Evolutionary conservation across 345 rosid species (phyloP), one percentile per base, ranked within the genome.

Genomic region (Ailanthus altissimus): DNA sequence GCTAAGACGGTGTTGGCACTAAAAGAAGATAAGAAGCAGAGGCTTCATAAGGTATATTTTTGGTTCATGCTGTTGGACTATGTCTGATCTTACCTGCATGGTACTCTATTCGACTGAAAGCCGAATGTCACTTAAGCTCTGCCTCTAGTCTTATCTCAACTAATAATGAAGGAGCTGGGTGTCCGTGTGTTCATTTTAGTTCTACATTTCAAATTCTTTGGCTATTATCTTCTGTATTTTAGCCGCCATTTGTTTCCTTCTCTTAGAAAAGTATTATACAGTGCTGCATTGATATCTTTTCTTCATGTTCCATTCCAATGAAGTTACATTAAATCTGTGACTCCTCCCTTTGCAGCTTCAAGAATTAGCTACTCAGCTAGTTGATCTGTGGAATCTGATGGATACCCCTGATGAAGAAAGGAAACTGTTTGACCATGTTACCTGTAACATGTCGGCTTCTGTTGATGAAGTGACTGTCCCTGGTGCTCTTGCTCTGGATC

Each of bases 361-460:
- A 91, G 98, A 97, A 83, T 89, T 92, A 47, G 93, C 96, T 54
- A 84, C 88, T 74, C 97, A 92, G 82, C 84, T 97, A 61, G 82
- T 83, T 85, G 99, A 97, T 76, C 90, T 94, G 47, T 97, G 99
- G 99, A 94, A 94, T 83, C 89, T 94, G 83, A 94, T 97, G 99
- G 99, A 97, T 78, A 94, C 98, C 53, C 87, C 97, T 6, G 85
- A 64, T n/a, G 98, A 97, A 79, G 99, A 94, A 72, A 86, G 99
- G 75, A 84, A 80, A 71, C 81, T 91, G 75, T 97, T 94, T 77
- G 88, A 90, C 75, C 97, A 94, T 81, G 97, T 97, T 72, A 94
- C 97, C 63, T 84, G 97, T 81, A 88, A 97, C 90, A 86, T 90
- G 47, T 86, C 90, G 72, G 89, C 98, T 82, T 89, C 94, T 66